These are phyloP conservation scores for Ambrosiella beaveri DNA, from an alignment of 2,329 filamentous ascomycete genomes.

Conservation along the genomic window DNA sequence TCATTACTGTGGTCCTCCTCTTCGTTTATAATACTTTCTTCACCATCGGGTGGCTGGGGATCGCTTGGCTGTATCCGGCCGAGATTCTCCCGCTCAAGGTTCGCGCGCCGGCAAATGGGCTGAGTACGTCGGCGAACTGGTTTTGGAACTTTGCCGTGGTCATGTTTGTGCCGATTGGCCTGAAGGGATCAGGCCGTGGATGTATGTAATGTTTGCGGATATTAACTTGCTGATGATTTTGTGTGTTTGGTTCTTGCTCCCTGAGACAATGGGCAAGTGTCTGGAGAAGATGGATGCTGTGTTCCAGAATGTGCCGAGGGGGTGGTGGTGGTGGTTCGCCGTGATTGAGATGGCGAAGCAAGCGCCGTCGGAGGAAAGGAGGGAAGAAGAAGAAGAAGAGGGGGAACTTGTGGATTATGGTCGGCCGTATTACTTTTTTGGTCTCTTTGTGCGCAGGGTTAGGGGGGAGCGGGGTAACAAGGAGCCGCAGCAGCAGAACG, in stretches of 20 bases:
- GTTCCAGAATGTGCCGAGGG: conserved; percentile 29
- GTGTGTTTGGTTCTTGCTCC: conserved; percentile 64
- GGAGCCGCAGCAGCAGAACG: too few relatives aligned
- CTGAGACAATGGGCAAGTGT: conserved; percentile 51
- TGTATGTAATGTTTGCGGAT: conserved; percentile 48
- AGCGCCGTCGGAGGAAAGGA: too few relatives aligned
- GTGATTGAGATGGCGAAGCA: too few relatives aligned
- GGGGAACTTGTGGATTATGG: too few relatives aligned
- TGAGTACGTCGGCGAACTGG: conserved; percentile 39
- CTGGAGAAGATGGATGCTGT: conserved; percentile 22
- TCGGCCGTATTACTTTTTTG: too few relatives aligned
- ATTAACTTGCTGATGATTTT: conserved; percentile 28
- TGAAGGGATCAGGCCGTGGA: conserved; percentile 40
- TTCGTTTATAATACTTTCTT: conserved; percentile 46
- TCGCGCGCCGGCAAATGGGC: conserved; percentile 41
- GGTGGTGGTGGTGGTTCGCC: too few relatives aligned
- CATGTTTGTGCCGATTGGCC: conserved; percentile 25
- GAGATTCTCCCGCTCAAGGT: conserved; percentile 52
- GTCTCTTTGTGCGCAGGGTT: too few relatives aligned
- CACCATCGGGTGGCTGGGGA: conserved; percentile 24
- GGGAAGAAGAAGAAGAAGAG: too few relatives aligned
- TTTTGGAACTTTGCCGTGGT: conserved; percentile 47
- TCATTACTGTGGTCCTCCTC: conserved; percentile 48
- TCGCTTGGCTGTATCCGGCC: conserved; percentile 46
- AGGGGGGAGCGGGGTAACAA: too few relatives aligned